Evolutionary conservation across 2,329 filamentous ascomycete species (phyloP).

Genomic region (Fusarium devonianum): DNA sequence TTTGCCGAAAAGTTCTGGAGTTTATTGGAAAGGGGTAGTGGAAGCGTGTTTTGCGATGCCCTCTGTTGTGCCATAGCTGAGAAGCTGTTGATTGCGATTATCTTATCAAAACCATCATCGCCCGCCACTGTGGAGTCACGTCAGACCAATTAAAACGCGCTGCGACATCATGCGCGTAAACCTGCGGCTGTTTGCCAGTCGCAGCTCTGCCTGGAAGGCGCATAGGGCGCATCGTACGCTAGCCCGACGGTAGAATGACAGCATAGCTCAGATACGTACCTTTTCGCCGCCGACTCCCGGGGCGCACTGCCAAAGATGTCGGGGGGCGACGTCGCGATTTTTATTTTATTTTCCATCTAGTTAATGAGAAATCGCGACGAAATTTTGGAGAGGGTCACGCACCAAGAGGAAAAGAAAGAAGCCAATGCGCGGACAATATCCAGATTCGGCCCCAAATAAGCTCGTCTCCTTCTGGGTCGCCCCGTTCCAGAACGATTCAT

Average conservation of each 20-base stretch:
- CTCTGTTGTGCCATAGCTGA: too few species aligned
- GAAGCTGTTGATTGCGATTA: constrained; percentile 11
- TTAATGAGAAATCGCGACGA: constrained; percentile 2
- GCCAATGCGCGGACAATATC: background rate
- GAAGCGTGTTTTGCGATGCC: too few species aligned
- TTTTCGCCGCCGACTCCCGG: constrained; percentile 34
- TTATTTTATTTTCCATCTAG: constrained; percentile 12
- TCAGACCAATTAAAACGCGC: constrained; percentile 26
- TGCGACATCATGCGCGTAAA: constrained; percentile 39
- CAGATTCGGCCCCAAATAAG: background rate
- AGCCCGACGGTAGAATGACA: constrained; percentile 19
- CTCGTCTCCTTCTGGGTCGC: background rate
- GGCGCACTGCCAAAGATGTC: constrained; percentile 12
- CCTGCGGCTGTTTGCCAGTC: constrained; percentile 30
- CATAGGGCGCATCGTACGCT: constrained; percentile 5
- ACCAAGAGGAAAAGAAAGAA: background rate
- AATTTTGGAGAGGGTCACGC: too few species aligned
- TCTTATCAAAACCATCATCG: constrained; percentile 32
- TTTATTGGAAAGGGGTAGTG: constrained; percentile 10
- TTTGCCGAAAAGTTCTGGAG: constrained; percentile 10
- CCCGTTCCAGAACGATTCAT: constrained; percentile 11
- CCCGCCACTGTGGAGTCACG: background rate
- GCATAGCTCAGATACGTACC: constrained; percentile 6
- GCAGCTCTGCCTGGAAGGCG: background rate
- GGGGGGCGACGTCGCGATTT: constrained; percentile 24